Percentiles rank a stretch among this genome's conserved stretches.
Conservation (phyloP, 2,329 filamentous ascomycete species). For the Penicillium crustosum region DNA sequence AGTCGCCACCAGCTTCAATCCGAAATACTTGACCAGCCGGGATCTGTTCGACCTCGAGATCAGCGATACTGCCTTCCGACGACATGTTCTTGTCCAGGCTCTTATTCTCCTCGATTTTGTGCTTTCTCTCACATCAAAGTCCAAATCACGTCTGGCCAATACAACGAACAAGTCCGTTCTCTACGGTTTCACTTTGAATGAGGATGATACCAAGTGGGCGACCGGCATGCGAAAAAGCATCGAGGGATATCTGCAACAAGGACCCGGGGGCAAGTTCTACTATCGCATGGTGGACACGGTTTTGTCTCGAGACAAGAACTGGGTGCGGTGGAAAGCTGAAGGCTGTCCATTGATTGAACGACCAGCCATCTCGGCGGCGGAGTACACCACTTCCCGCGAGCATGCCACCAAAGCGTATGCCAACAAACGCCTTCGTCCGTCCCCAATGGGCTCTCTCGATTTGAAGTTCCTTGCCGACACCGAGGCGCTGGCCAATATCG, state of each 20-base stretch:
- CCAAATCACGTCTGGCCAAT: conserved; percentile 74
- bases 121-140: conserved; percentile 78
- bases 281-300: conserved; percentile 97
- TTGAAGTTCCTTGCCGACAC: conserved; percentile 75
- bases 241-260: conserved; percentile 77
- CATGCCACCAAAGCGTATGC: conserved; percentile 65
- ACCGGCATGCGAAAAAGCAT: conserved; percentile 74
- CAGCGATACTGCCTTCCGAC: conserved; percentile 88
- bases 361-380: conserved; percentile 65
- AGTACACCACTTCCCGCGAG: conserved; percentile 69
- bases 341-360: conserved; percentile 84
- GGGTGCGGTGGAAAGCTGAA: conserved; percentile 98
- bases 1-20: conserved; percentile 77
- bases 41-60: conserved; percentile 97
- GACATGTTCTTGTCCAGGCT: conserved; percentile 92
- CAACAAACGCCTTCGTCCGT: conserved; percentile 67
- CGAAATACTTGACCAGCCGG: conserved; percentile 96
- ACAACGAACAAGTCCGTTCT: conserved; percentile 84
- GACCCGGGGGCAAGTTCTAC: conserved; percentile 85
- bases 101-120: conserved; percentile 94
- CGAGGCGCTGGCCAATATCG: conserved; percentile 61
- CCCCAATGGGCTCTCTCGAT: conserved; percentile 70
- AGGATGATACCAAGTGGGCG: conserved; percentile 90
- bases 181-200: conserved; percentile 73
- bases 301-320: conserved; percentile 93